Conservation (phyloP, 129 eudicot genomes). For the Erigeron canadensis region DNA sequence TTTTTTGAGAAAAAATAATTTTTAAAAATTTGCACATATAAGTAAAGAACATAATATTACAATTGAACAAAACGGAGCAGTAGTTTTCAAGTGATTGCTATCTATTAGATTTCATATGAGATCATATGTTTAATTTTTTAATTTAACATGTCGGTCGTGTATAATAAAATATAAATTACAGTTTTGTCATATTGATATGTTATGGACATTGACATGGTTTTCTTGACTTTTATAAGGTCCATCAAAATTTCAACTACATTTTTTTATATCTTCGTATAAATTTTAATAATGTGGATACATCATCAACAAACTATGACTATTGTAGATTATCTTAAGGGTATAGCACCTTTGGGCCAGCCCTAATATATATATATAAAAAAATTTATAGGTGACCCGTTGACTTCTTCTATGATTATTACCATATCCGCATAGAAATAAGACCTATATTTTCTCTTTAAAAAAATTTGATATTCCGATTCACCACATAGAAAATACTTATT, state of each 20-base stretch:
- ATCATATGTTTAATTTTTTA: slow-evolving; percentile 20
- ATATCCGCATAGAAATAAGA: background rate
- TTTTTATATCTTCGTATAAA: slow-evolving; percentile 8
- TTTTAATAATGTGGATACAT: slow-evolving; percentile 10
- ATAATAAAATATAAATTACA: slow-evolving; percentile 12
- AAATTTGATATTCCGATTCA: no score
- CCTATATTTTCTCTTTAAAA: background rate
- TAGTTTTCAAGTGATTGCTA: slow-evolving; percentile 13
- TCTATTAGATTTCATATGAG: slow-evolving; percentile 36
- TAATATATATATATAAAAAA: slow-evolving; percentile 4
- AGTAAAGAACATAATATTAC: background rate
- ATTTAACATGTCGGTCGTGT: background rate
- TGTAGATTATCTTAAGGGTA: slow-evolving; percentile 30
- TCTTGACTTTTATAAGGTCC: slow-evolving; percentile 18
- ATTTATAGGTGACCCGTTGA: slow-evolving; percentile 28
- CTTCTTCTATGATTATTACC: slow-evolving; percentile 4
- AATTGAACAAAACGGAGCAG: no score
- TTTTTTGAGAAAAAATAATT: no score
- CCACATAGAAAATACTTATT: no score
- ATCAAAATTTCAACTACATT: slow-evolving; percentile 16
- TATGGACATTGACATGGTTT: background rate
- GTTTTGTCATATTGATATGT: background rate
- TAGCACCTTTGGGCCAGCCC: slow-evolving; percentile 23
- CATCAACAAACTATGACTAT: slow-evolving; percentile 21
- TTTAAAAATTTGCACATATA: background rate